Base-by-base conservation (phyloP, 2,329 filamentous ascomycete species). In the Annulohypoxylon truncatum region DNA sequence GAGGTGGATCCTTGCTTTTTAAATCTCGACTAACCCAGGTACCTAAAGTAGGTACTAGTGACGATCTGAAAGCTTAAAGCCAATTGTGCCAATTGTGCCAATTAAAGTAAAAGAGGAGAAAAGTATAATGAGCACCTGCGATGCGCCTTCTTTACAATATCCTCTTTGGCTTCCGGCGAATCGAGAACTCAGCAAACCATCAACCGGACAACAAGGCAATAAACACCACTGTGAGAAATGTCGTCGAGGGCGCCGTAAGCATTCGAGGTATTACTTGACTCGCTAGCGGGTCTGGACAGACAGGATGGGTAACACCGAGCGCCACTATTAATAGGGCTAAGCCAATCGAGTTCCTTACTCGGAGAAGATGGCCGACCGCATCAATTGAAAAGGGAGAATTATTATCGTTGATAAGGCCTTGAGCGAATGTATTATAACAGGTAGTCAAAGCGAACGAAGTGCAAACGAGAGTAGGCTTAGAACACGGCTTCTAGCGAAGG, bases 1-100 rank as follows among this genome's bases (percentile, higher is more conserved):
- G 64, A 64, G 67, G 64, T 71, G 46, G 55, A 73, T 66, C 72
- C 71, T 64, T 73, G 71, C 59, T 54, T 46, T 24, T 47, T 28
- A 54, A 51, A 51, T 52, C 54, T 22, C 38, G 18, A 42, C 38
- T 42, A 42, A 42, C 8, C 9, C 24, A 48, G 42, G 42, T 46
- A 46, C 42, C 10, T 22, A 24, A 24, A 46, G 20, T 24, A 46
- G 13, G 24, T 48, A 48, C 44, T 48, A 48, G 48, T 38, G n/a
- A 65, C 18, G 57, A 47, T 58, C 54, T 63, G 64, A 68, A 66
- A 68, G 51, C 53, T 63, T 61, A 60, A 66, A 61, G 15, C 51
- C 42, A 47, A 15, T 46, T 47, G 42, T 48, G 15, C 51, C 42
- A 47, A 15, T 46, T 47, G 42, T 48, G 56, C 53, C 58, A 67